phyloP scores from a whole-genome alignment of 208 protist species.

The Leishmania braziliensis region DNA sequence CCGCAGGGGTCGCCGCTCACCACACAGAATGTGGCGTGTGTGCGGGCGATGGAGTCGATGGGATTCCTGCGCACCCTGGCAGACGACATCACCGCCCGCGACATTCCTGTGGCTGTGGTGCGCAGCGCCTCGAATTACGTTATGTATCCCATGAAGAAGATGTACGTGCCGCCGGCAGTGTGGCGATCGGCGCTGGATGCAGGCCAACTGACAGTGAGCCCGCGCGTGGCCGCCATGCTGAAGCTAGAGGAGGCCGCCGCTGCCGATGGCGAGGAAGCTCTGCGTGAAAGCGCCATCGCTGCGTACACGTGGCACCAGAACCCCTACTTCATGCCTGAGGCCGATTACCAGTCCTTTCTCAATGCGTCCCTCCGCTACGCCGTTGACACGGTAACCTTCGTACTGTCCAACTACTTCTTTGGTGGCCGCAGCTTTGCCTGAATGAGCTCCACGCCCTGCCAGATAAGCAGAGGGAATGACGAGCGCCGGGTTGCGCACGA shows the following conservation, averaged over 20 bases:
- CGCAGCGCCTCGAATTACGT: slow-evolving; percentile 57
- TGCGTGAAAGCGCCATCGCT: not conserved
- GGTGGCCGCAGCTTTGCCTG: slow-evolving; percentile 34
- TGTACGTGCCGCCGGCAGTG: slow-evolving; percentile 32
- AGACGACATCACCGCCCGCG: slow-evolving; percentile 12
- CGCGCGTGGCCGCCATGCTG: slow-evolving; percentile 16
- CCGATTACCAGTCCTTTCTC: slow-evolving; percentile 46
- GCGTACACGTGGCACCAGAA: slow-evolving; percentile 64
- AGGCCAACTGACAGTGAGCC: slow-evolving; percentile 15
- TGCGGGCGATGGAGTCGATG: slow-evolving; percentile 64
- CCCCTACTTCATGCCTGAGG: slow-evolving; percentile 33
- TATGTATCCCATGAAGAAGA: slow-evolving; percentile 59
- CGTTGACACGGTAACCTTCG: slow-evolving; percentile 49
- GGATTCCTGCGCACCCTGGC: slow-evolving; percentile 44
- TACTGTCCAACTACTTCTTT: slow-evolving; percentile 69
- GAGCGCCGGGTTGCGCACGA: not conserved
- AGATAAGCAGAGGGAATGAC: not conserved
- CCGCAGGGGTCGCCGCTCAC: slow-evolving; percentile 20
- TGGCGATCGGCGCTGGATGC: slow-evolving; percentile 26
- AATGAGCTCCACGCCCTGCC: not conserved
- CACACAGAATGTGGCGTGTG: slow-evolving; percentile 49
- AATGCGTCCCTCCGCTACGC: slow-evolving; percentile 56
- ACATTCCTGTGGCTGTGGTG: slow-evolving; percentile 51
- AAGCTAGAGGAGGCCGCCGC: not conserved
- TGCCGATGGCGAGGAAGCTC: not conserved